phyloP scores from a whole-genome alignment of 2,329 filamentous ascomycete genomes.

The Fusarium sp. region DNA sequence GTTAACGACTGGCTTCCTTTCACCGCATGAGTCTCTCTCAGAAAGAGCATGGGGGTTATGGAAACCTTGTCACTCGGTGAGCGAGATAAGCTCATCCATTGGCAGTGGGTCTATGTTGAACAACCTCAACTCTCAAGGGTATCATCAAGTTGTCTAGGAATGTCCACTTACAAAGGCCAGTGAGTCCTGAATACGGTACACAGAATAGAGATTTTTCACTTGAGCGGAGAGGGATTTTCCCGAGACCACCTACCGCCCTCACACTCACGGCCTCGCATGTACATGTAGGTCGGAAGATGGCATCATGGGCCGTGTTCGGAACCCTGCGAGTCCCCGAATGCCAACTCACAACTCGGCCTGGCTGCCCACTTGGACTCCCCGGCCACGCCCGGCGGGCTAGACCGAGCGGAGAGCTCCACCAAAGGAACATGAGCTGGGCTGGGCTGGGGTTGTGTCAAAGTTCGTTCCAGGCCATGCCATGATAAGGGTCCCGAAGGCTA shows the following conservation, averaged over 20 bases:
- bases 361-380: constrained; percentile 19
- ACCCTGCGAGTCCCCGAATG: constrained; percentile 25
- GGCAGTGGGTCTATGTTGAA: constrained; percentile 10
- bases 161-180: neutral
- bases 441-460: constrained; percentile 12
- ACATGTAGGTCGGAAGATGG: constrained; percentile 6
- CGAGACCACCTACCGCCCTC: neutral
- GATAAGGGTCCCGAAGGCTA: constrained; percentile 4
- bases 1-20: neutral
- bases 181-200: neutral
- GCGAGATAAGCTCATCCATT: constrained; percentile 28
- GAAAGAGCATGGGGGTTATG: neutral
- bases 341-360: constrained; percentile 33
- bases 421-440: constrained; percentile 20
- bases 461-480: constrained; percentile 14
- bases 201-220: neutral
- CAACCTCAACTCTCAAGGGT: neutral
- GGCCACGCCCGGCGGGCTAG: constrained; percentile 37
- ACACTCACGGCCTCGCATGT: neutral
- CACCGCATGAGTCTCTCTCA: constrained; percentile 1
- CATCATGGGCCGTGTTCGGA: constrained; percentile 18
- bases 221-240: neutral
- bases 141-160: neutral
- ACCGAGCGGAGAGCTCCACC: constrained; percentile 40
- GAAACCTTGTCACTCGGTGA: constrained; percentile 8